phyloP scores from a whole-genome alignment of 169 alveolate genomes.

The Eimeria falciformis region DNA sequence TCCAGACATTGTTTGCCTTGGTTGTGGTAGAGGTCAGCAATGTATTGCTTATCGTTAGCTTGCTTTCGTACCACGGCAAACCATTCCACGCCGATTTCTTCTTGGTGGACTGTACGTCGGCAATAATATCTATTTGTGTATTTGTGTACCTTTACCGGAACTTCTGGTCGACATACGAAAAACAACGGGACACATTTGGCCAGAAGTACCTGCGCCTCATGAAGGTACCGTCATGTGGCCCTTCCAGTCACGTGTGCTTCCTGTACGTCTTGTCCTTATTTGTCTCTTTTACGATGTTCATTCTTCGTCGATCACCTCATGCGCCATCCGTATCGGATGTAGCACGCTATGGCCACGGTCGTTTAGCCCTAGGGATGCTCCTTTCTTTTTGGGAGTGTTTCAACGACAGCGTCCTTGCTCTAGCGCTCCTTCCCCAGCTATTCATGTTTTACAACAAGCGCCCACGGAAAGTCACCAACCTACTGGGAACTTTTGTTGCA shows the following conservation, averaged over 20 bases:
- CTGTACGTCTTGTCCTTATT: conserved; percentile 61
- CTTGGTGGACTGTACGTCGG: conserved; percentile 80
- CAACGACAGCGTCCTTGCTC: conserved; percentile 81
- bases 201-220: conserved; percentile 48
- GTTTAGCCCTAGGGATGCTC: conserved; percentile 61
- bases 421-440: conserved; percentile 83
- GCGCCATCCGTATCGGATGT: conserved; percentile 63
- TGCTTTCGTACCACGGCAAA: conserved; percentile 69
- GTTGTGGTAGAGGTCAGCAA: conserved; percentile 82
- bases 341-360: conserved; percentile 62
- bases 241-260: background rate
- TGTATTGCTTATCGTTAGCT: conserved; percentile 75
- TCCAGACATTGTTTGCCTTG: conserved; percentile 82
- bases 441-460: conserved; percentile 82
- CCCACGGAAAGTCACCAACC: conserved; percentile 81
- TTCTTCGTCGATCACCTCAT: conserved; percentile 65
- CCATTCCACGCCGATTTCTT: conserved; percentile 78
- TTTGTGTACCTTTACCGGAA: conserved; percentile 67
- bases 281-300: conserved; percentile 64
- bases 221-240: background rate
- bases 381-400: conserved; percentile 83
- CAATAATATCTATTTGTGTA: conserved; percentile 74
- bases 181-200: conserved; percentile 82
- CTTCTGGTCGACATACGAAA: conserved; percentile 78
- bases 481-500: conserved; percentile 81